Evolutionary conservation across 768 basidiomycete genomes (phyloP).

Genomic region (Amanita phalloides): DNA sequence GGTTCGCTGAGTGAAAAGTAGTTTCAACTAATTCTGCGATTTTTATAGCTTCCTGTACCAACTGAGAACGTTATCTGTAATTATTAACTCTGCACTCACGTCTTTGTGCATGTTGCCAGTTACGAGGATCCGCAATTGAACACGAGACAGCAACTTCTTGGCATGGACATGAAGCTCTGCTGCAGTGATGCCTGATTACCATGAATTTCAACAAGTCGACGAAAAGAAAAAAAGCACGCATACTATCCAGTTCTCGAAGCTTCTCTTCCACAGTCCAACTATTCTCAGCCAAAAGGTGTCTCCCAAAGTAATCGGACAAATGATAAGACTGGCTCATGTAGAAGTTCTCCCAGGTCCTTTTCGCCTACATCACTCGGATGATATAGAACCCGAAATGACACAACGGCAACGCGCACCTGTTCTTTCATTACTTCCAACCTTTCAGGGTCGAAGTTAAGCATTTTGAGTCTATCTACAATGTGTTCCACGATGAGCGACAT

Average conservation of each 20-base stretch:
- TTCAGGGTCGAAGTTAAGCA: constrained; percentile 52
- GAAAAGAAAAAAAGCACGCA: constrained; percentile 17
- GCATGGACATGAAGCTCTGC: constrained; percentile 63
- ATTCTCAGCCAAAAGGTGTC: constrained; percentile 58
- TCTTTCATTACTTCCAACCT: constrained; percentile 78
- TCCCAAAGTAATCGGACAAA: constrained; percentile 66
- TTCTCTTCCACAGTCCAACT: constrained; percentile 75
- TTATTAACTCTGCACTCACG: constrained; percentile 29
- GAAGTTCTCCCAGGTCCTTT: constrained; percentile 79
- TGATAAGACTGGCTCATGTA: constrained; percentile 75
- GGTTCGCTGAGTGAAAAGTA: constrained; percentile 42
- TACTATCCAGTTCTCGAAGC: constrained; percentile 63
- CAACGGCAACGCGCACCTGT: constrained; percentile 38
- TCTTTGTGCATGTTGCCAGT: constrained; percentile 81
- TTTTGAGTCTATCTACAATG: constrained; percentile 60
- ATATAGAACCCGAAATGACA: neutral
- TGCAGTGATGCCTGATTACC: constrained; percentile 47
- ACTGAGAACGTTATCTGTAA: neutral
- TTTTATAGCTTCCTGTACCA: constrained; percentile 57
- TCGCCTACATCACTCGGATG: constrained; percentile 34
- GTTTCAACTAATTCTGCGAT: constrained; percentile 66
- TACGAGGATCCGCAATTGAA: constrained; percentile 64
- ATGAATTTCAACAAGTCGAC: neutral
- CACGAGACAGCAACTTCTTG: constrained; percentile 43
- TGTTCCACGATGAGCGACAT: constrained; percentile 60